Base-by-base conservation (phyloP, 1,139 yeast genomes). In the Scheffersomyces titani region DNA sequence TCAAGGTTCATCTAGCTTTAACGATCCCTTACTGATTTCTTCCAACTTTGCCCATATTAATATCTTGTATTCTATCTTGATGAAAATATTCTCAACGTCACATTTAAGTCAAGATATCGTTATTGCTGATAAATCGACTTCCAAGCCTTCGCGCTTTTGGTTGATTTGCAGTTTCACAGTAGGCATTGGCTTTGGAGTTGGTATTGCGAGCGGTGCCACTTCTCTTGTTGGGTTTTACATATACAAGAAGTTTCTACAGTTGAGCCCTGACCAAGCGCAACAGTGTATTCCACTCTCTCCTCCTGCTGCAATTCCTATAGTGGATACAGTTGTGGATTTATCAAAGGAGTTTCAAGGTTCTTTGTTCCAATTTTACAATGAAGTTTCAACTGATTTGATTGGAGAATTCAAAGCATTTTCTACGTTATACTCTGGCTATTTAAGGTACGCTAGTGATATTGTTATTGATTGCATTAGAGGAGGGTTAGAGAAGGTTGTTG, bases 111-210 rank as follows among this genome's bases (percentile, higher is more conserved):
- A n/a, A 49, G 53, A 40, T 53, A 50, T 46, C 51, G 24, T 51
- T 53, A 30, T 49, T 36, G 19, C 19, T 54, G 30, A 44, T 49
- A 51, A 46, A 19, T 46, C 49, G 19, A 13, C 24, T 7, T 5
- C 40, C 40, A 46, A 46, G n/a, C 5, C 49, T 11, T 46, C 49
- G 16, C 49, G 49, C 19, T 52, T 66, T n/a, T 71, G 71, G 75
- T 56, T 73, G 11, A 24, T 71, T 9, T 71, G 73, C 53, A 69
- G 78, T 54, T 75, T 77, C 58, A 63, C 76, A 0, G 50, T 76
- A 18, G 80, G 80, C 1, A 65, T 77, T 46, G 78, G 81, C 0
- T 62, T 77, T 30, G 81, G 81, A 1, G 59, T 75, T 19, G 70
- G 71, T 16, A 53, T 70, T 44, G 67, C 75, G 11, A 65, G 63